Conservation (phyloP, 2,329 filamentous ascomycete species). For the Calonectria ilicicola region DNA sequence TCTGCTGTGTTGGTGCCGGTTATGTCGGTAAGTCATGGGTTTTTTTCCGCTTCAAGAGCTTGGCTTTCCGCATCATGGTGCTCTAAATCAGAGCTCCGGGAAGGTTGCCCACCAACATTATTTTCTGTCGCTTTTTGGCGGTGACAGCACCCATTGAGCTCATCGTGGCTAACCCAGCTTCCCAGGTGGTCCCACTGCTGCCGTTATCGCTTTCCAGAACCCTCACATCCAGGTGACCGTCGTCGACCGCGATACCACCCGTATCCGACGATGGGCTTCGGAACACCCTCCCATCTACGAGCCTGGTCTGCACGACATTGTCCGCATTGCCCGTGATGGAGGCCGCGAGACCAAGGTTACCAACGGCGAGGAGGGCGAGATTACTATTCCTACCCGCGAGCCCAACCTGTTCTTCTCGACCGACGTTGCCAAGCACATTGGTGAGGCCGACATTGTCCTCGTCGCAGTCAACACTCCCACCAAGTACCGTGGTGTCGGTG, state of each 20-base stretch:
- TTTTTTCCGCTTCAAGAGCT: not conserved
- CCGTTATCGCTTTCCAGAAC: constrained; percentile 80
- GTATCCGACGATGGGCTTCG: constrained; percentile 81
- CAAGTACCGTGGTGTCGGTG: constrained; percentile 76
- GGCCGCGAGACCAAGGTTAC: constrained; percentile 57
- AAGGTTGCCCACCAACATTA: not conserved
- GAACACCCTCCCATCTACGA: constrained; percentile 81
- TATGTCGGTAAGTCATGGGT: constrained; percentile 73
- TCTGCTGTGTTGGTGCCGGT: constrained; percentile 81
- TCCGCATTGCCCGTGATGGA: constrained; percentile 73
- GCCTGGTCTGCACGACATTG: constrained; percentile 76
- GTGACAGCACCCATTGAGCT: constrained; percentile 26
- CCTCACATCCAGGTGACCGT: constrained; percentile 78
- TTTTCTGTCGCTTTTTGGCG: not conserved
- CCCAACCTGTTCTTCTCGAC: constrained; percentile 82
- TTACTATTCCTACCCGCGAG: constrained; percentile 56
- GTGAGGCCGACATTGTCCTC: constrained; percentile 78
- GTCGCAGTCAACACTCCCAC: constrained; percentile 85
- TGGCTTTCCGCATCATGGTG: not conserved
- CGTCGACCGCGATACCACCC: constrained; percentile 75
- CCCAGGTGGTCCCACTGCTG: constrained; percentile 78
- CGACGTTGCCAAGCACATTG: constrained; percentile 70
- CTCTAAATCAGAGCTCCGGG: not conserved
- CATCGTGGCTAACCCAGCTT: constrained; percentile 25
- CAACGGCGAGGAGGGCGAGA: constrained; percentile 49